Evolutionary conservation across 768 basidiomycete genomes (phyloP).

Genomic region (Zangia roseola): DNA sequence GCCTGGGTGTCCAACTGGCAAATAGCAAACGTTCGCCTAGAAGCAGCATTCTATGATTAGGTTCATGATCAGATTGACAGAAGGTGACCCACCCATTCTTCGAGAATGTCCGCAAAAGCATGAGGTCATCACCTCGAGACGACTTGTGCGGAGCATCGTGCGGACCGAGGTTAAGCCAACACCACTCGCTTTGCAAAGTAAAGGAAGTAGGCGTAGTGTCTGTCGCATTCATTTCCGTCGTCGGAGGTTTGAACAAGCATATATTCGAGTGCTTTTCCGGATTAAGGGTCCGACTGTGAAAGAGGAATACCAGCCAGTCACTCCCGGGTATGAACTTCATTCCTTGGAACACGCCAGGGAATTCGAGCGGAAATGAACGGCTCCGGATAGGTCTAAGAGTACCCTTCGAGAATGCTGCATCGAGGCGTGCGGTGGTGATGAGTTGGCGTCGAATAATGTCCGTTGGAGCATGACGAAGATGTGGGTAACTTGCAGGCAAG

Average conservation of each 20-base stretch:
- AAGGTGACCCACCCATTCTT: slow-evolving; percentile 24
- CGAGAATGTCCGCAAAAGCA: slow-evolving; percentile 27
- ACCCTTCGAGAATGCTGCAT: slow-evolving; percentile 18
- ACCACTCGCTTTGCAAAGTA: slow-evolving; percentile 30
- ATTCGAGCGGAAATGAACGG: slow-evolving; percentile 28
- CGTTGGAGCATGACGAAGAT: slow-evolving; percentile 20
- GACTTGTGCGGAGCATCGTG: slow-evolving; percentile 31
- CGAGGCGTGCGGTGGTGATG: slow-evolving; percentile 20
- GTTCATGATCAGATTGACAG: not conserved
- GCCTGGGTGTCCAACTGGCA: slow-evolving; percentile 26
- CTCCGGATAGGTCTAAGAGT: slow-evolving; percentile 19
- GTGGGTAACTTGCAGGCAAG: slow-evolving; percentile 23
- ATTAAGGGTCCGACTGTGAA: slow-evolving; percentile 30
- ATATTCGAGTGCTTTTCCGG: slow-evolving; percentile 30
- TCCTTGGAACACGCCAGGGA: slow-evolving; percentile 32
- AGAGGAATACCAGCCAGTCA: slow-evolving; percentile 31
- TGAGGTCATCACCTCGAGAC: slow-evolving; percentile 28
- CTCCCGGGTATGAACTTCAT: slow-evolving; percentile 30
- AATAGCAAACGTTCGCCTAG: slow-evolving; percentile 26
- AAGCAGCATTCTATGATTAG: not conserved
- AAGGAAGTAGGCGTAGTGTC: slow-evolving; percentile 11
- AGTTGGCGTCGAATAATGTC: slow-evolving; percentile 24
- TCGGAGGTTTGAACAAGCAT: slow-evolving; percentile 26
- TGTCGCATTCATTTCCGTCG: not conserved
- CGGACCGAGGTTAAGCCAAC: slow-evolving; percentile 24